These are phyloP conservation scores for Coemansia sp. DNA, from an alignment of 192 early-diverging fungal species.

Conservation along the genomic window DNA sequence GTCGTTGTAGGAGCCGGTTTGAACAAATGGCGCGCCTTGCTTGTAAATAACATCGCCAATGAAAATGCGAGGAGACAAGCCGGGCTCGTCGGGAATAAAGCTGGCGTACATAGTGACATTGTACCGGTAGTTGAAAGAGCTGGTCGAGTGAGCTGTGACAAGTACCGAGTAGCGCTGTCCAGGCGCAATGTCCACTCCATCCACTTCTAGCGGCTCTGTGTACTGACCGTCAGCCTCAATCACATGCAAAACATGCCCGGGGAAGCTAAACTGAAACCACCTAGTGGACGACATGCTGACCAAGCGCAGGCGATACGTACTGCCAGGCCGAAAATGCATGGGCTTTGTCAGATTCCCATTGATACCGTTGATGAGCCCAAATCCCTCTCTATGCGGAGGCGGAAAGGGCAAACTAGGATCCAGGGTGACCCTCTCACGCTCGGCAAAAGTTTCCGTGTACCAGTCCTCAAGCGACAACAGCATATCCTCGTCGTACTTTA, in stretches of 20 bases:
- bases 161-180: constrained; percentile 79
- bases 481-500: constrained; percentile 65
- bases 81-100: constrained; percentile 47
- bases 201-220: constrained; percentile 54
- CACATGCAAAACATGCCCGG: constrained; percentile 68
- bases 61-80: constrained; percentile 51
- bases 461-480: constrained; percentile 64
- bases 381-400: constrained; percentile 57
- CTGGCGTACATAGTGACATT: constrained; percentile 58
- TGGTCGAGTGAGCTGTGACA: constrained; percentile 60
- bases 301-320: constrained; percentile 74
- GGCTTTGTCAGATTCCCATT: constrained; percentile 50
- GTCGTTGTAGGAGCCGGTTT: background rate
- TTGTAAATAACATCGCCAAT: constrained; percentile 59
- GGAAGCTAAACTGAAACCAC: constrained; percentile 67
- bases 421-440: constrained; percentile 47
- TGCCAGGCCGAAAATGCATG: constrained; percentile 64
- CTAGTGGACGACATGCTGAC: constrained; percentile 67
- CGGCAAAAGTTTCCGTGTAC: constrained; percentile 57
- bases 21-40: constrained; percentile 48
- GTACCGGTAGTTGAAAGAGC: constrained; percentile 61
- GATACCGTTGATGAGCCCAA: constrained; percentile 24
- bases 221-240: constrained; percentile 76
- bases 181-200: constrained; percentile 57
- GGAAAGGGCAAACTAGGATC: constrained; percentile 53